Percentiles rank a stretch among this genome's conserved stretches.
Evolutionary conservation across 1,284 basidiomycete species (phyloP).

Genomic region (Austroboletus rostrupii): DNA sequence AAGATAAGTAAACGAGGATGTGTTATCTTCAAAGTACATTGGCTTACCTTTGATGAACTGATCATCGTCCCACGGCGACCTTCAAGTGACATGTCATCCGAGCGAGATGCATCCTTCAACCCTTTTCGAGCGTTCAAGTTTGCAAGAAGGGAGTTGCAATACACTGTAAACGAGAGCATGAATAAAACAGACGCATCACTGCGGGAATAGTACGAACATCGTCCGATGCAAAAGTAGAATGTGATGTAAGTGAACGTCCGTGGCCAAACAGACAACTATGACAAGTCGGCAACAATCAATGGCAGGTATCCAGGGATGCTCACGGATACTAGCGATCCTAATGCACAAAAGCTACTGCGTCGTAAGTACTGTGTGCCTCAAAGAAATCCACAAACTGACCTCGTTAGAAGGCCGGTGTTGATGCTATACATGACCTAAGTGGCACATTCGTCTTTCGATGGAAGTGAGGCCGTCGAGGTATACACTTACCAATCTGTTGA

Average conservation of each 20-base stretch:
- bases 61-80: neutral
- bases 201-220: slow-evolving; percentile 28
- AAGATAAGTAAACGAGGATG: neutral
- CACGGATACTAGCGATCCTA: slow-evolving; percentile 41
- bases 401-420: slow-evolving; percentile 5
- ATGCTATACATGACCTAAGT: slow-evolving; percentile 40
- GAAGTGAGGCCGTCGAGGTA: neutral
- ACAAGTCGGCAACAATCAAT: neutral
- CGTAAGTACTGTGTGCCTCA: neutral
- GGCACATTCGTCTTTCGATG: neutral
- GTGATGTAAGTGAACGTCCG: slow-evolving; percentile 41
- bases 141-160: slow-evolving; percentile 44
- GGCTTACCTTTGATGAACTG: neutral
- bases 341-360: slow-evolving; percentile 28
- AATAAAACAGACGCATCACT: too few species aligned
- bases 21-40: neutral
- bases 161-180: slow-evolving; percentile 28
- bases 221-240: slow-evolving; percentile 47
- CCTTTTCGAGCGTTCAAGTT: slow-evolving; percentile 41
- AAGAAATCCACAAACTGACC: neutral
- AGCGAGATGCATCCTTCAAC: slow-evolving; percentile 25
- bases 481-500: slow-evolving; percentile 37
- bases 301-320: neutral
- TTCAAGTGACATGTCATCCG: neutral
- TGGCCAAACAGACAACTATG: slow-evolving; percentile 34